Evolutionary conservation across 495 filamentous ascomycete genomes (phyloP), one percentile per base, ranked within the genome.

Genomic region (Chaetomium cochliodes): DNA sequence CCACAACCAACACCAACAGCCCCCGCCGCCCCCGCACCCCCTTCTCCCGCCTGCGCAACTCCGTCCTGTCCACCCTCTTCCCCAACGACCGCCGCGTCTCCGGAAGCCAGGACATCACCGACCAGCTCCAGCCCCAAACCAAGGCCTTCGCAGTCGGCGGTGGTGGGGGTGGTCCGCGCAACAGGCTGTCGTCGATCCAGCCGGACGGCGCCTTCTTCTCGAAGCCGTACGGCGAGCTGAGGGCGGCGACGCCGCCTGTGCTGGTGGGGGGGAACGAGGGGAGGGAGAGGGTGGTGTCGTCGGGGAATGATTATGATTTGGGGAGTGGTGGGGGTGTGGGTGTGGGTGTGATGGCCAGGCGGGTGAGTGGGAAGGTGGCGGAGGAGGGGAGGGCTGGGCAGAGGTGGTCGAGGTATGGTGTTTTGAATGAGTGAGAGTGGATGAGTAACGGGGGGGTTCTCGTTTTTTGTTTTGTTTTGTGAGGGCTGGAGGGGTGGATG

Each of bases 361-460:
- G 92, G 58, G 91, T 93, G 12, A 94, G 91, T 69, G 92, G 92
- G 3, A 91, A 91, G 75, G 78, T 91, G 53, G 92, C 87, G 2
- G 92, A 97, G 76, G 92, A 97, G 76, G 92, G 92, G 1, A 79
- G 88, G 47, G 85, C 84, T 3, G 81, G 81, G 28, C 46, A 7
- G n/a, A 20, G 41, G 25, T 70, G 64, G 70, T 74, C 70, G 33
- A 30, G 76, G 63, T 79, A 78, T 58, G 70, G 69, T 22, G 66
- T 64, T 39, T 47, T 77, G 55, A 72, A 74, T 59, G 71, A 74
- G 62, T 64, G 41, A n/a, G n/a, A n/a, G n/a, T n/a, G n/a, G n/a
- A n/a, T n/a, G n/a, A n/a, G n/a, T n/a, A n/a, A n/a, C n/a, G n/a
- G n/a, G 37, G 41, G 13, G 9, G 41, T 53, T 2, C 8, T 56